Evolutionary conservation across 2,329 filamentous ascomycete species (phyloP).

Genomic region (Monosporascus sp.): DNA sequence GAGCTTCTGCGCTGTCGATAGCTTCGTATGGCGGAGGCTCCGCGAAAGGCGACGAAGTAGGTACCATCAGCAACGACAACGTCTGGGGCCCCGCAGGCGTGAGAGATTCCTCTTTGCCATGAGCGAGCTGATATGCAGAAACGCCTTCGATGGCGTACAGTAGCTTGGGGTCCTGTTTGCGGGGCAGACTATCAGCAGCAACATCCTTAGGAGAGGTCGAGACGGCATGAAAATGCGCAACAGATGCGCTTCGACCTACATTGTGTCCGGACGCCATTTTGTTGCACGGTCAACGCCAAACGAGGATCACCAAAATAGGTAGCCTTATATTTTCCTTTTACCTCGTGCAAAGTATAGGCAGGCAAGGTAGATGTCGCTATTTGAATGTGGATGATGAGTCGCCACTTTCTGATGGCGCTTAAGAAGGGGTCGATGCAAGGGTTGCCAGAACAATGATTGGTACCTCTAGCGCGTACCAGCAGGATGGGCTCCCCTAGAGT

Average conservation of each 20-base stretch:
- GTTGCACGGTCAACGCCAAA: not conserved
- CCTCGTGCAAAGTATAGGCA: not conserved
- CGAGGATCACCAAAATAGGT: not conserved
- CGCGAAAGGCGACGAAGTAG: constrained; percentile 70
- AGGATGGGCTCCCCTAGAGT: not conserved
- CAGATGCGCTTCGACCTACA: constrained; percentile 24
- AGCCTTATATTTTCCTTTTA: not conserved
- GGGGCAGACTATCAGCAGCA: constrained; percentile 5
- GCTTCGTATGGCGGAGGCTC: constrained; percentile 49
- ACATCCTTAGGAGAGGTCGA: not conserved
- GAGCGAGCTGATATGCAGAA: constrained; percentile 81
- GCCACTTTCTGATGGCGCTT: not conserved
- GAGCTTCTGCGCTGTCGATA: constrained; percentile 49
- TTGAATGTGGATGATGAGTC: not conserved
- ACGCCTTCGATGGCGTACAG: constrained; percentile 76
- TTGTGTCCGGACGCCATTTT: constrained; percentile 41
- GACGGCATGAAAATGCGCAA: not conserved
- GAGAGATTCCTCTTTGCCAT: constrained; percentile 78
- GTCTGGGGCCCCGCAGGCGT: constrained; percentile 86
- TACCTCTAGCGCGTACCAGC: not conserved
- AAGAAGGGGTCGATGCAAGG: not conserved
- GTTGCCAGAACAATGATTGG: not conserved
- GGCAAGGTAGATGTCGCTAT: not conserved
- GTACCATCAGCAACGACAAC: constrained; percentile 90
- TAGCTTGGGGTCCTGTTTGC: constrained; percentile 54